Conservation (phyloP, 1,139 yeast species). For the Geotrichum phurueaensis region DNA sequence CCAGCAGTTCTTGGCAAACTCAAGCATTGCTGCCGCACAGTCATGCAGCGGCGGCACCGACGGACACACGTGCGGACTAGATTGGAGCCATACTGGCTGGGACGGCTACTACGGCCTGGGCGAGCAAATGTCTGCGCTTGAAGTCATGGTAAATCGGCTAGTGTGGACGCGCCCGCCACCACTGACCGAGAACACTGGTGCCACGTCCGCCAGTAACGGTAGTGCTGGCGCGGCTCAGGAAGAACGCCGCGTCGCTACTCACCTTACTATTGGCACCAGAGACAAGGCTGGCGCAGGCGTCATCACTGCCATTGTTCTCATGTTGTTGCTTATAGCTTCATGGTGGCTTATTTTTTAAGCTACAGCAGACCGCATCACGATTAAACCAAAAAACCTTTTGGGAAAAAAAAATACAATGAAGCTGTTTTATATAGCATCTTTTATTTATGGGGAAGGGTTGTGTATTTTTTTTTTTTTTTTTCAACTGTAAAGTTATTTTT, state of each 20-base stretch:
- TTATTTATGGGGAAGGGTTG: too few relatives aligned
- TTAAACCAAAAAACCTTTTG: too few relatives aligned
- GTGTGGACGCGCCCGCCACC: conserved; percentile 40
- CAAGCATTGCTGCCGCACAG: conserved; percentile 75
- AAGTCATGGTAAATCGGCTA: conserved; percentile 55
- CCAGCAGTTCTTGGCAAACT: conserved; percentile 47
- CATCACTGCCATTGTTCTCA: conserved; percentile 65
- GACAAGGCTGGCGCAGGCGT: conserved; percentile 87
- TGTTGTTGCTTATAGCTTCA: conserved; percentile 56
- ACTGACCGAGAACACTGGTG: conserved; percentile 43
- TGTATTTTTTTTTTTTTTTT: too few relatives aligned
- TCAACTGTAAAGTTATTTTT: too few relatives aligned
- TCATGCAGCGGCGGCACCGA: conserved; percentile 84
- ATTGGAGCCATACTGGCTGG: conserved; percentile 69
- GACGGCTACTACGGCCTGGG: conserved; percentile 82
- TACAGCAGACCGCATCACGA: too few relatives aligned
- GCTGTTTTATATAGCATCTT: too few relatives aligned
- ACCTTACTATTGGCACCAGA: conserved; percentile 32
- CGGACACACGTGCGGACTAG: conserved; percentile 82
- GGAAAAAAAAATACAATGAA: too few relatives aligned
- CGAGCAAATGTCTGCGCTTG: conserved; percentile 86
- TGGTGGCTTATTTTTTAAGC: conserved; percentile 59
- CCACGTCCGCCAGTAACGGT: conserved; percentile 38
- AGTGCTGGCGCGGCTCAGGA: conserved; percentile 30
- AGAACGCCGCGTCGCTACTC: conserved; percentile 14